Evolutionary conservation across 2,329 filamentous ascomycete species (phyloP).

Genomic region (Fusarium torulosum): DNA sequence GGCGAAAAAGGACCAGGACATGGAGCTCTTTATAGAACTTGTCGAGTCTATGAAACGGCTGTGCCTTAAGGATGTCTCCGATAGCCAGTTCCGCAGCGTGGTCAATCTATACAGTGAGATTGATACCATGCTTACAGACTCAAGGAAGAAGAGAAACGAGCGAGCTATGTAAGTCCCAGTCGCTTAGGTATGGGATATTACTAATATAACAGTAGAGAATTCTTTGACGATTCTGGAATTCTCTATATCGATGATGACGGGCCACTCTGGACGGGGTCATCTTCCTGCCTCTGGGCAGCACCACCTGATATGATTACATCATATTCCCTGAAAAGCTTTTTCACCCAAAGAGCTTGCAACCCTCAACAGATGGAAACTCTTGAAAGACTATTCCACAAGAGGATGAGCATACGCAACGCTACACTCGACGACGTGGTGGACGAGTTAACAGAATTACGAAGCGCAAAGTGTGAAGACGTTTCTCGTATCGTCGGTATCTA

Average conservation of each 20-base stretch:
- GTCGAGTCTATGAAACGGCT: not conserved
- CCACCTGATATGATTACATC: conserved; percentile 12
- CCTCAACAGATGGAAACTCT: conserved; percentile 8
- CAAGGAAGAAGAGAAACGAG: not conserved
- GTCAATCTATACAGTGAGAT: conserved; percentile 18
- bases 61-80: not conserved
- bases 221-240: conserved; percentile 13
- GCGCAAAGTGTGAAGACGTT: not conserved
- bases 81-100: not conserved
- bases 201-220: conserved; percentile 12
- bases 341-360: not conserved
- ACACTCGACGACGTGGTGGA: conserved; percentile 5
- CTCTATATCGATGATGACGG: not conserved
- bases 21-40: conserved; percentile 25
- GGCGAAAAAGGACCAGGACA: not conserved
- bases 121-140: not conserved
- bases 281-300: conserved; percentile 21
- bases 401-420: conserved; percentile 13
- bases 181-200: not conserved
- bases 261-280: conserved; percentile 3
- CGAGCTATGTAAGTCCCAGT: not conserved
- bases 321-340: conserved; percentile 8
- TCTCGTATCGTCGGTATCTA: conserved; percentile 1
- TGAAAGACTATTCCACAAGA: conserved; percentile 1
- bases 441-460: conserved; percentile 4